phyloP scores from a whole-genome alignment of 257 asterid species.

The Sherardia arvensis region DNA sequence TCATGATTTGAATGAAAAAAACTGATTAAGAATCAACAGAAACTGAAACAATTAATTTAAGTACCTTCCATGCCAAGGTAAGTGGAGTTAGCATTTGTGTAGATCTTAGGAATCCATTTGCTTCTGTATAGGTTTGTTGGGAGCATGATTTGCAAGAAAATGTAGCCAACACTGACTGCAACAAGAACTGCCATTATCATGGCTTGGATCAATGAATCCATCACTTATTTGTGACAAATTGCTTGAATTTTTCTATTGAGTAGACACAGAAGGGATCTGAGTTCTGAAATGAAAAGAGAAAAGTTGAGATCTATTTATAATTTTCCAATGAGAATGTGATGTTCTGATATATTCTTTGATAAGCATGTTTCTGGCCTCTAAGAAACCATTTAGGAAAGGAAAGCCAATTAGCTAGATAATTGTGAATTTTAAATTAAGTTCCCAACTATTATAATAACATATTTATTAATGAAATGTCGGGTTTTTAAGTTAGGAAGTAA shows the following conservation, averaged over 20 bases:
- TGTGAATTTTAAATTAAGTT: too few relatives aligned
- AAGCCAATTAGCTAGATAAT: not conserved
- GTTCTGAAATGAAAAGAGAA: slow-evolving; percentile 9
- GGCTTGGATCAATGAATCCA: slow-evolving; percentile 14
- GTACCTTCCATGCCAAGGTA: slow-evolving; percentile 78
- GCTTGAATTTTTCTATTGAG: not conserved
- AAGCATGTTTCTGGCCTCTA: not conserved
- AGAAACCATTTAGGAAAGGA: not conserved
- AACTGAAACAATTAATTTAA: too few relatives aligned
- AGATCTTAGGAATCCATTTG: slow-evolving; percentile 45
- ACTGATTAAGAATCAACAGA: too few relatives aligned
- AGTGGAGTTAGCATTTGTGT: slow-evolving; percentile 44
- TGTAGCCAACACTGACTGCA: slow-evolving; percentile 37
- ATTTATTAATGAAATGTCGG: not conserved
- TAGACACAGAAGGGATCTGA: not conserved
- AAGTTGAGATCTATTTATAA: slow-evolving; percentile 20
- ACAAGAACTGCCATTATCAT: slow-evolving; percentile 29
- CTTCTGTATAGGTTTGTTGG: slow-evolving; percentile 41
- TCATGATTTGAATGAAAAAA: too few relatives aligned
- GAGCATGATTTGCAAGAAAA: slow-evolving; percentile 47
- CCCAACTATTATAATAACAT: not conserved
- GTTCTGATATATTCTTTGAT: not conserved
- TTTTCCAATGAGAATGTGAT: not conserved
- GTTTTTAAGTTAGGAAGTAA: not conserved
- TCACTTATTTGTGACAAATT: not conserved